phyloP scores from a whole-genome alignment of 257 asterid species.

The Verbena officinalis region DNA sequence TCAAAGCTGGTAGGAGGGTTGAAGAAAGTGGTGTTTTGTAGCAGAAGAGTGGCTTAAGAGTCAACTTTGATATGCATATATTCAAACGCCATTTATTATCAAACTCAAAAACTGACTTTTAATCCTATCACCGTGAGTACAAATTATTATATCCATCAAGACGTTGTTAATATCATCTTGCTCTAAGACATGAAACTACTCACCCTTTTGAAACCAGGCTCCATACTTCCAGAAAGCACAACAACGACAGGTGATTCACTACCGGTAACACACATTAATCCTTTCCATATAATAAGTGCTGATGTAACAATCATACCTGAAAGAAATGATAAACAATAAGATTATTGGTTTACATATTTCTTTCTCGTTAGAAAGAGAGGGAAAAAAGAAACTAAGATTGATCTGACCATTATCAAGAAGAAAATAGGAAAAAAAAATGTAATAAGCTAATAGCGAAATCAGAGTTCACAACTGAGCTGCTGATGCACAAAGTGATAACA shows the following conservation, averaged over 20 bases:
- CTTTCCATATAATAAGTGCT: conserved; percentile 98
- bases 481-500: too few relatives aligned
- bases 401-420: conserved; percentile 1
- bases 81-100: conserved; percentile 13
- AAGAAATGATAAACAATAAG: conserved; percentile 18
- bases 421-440: not conserved
- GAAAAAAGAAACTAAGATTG: not conserved
- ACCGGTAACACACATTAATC: conserved; percentile 90
- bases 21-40: too few relatives aligned
- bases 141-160: conserved; percentile 15
- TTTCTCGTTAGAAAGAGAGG: conserved; percentile 1
- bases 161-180: conserved; percentile 14
- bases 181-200: conserved; percentile 34
- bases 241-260: conserved; percentile 99
- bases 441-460: too few relatives aligned
- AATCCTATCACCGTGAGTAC: conserved; percentile 7
- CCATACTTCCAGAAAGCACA: conserved; percentile 99
- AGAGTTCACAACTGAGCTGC: too few relatives aligned
- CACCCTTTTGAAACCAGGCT: conserved; percentile 98
- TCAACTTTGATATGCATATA: too few relatives aligned
- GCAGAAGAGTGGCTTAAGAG: too few relatives aligned
- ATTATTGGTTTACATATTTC: conserved; percentile 3
- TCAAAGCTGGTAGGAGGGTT: too few relatives aligned
- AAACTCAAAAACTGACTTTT: not conserved
- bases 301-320: conserved; percentile 98